A percentile compares a stretch with the other conserved stretches of the same genome.
phyloP scores from a whole-genome alignment of 2,329 filamentous ascomycete genomes.

The Sporothrix euskadiensis region DNA sequence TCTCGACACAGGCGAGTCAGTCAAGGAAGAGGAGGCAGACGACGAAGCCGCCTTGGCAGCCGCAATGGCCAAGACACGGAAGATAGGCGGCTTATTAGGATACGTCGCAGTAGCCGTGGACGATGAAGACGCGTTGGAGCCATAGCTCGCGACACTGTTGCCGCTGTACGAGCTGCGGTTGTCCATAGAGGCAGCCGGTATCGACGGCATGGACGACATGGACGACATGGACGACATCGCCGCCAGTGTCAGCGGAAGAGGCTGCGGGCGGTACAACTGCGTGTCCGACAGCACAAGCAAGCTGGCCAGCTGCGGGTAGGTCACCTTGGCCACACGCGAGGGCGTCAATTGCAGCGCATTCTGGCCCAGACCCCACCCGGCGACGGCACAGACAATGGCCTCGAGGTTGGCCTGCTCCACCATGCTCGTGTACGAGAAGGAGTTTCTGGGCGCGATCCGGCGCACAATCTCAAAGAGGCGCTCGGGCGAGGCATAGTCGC shows the following conservation, averaged over 20 bases:
- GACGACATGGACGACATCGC: background rate
- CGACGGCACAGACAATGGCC: conserved; percentile 24
- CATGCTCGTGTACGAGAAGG: conserved; percentile 26
- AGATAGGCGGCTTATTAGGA: background rate
- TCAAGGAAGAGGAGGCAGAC: background rate
- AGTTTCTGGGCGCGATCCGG: conserved; percentile 25
- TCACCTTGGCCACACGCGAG: background rate
- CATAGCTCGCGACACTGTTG: background rate
- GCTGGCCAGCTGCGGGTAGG: conserved; percentile 26
- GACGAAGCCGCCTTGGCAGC: background rate
- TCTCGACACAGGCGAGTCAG: background rate
- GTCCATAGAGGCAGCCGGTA: background rate
- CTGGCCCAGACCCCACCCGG: conserved; percentile 31
- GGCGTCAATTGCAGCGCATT: conserved; percentile 14
- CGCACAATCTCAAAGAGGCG: conserved; percentile 27
- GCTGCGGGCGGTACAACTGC: conserved; percentile 21
- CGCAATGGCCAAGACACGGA: conserved; percentile 6
- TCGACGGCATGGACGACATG: background rate
- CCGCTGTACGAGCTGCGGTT: background rate
- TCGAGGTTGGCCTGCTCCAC: conserved; percentile 20
- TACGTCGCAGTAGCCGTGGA: background rate
- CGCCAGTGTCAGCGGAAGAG: background rate
- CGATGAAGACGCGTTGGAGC: background rate
- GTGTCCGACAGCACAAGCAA: conserved; percentile 28
- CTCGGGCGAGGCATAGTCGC: background rate